These are phyloP conservation scores for Huntiella bhutanensis DNA, from an alignment of 2,329 filamentous ascomycete genomes.

Conservation along the genomic window DNA sequence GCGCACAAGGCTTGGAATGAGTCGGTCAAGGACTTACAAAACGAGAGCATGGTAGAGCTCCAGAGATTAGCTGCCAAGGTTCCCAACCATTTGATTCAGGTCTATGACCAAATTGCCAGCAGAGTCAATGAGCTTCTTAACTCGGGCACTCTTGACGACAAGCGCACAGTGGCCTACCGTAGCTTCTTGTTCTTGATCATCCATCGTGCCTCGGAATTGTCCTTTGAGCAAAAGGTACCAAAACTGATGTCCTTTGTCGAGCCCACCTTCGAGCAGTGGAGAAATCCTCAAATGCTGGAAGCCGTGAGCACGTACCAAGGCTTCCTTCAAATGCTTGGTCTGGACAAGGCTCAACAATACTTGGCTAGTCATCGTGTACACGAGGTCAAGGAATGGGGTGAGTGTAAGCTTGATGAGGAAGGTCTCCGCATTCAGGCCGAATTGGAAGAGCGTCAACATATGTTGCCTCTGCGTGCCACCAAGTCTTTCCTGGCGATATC, in stretches of 20 bases:
- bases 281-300: constrained; percentile 45
- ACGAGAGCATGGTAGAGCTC: constrained; percentile 67
- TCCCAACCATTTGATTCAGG: constrained; percentile 70
- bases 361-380: constrained; percentile 55
- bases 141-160: constrained; percentile 57
- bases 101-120: constrained; percentile 71
- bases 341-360: constrained; percentile 68
- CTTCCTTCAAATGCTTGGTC: constrained; percentile 62
- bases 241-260: constrained; percentile 61
- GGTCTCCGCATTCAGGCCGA: constrained; percentile 62
- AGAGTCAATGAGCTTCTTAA: constrained; percentile 66
- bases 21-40: constrained; percentile 73
- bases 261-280: constrained; percentile 70
- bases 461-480: constrained; percentile 64
- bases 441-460: constrained; percentile 56
- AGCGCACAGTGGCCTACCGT: constrained; percentile 66
- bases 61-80: constrained; percentile 79
- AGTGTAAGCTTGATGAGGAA: constrained; percentile 55
- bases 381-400: constrained; percentile 65
- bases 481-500: constrained; percentile 87
- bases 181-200: constrained; percentile 90
- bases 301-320: constrained; percentile 55
- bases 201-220: constrained; percentile 62
- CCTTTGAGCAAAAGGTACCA: constrained; percentile 48
- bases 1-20: constrained; percentile 62